These are phyloP conservation scores for Fistulinella prunicolor DNA, from an alignment of 768 basidiomycete species.

Conservation along the genomic window DNA sequence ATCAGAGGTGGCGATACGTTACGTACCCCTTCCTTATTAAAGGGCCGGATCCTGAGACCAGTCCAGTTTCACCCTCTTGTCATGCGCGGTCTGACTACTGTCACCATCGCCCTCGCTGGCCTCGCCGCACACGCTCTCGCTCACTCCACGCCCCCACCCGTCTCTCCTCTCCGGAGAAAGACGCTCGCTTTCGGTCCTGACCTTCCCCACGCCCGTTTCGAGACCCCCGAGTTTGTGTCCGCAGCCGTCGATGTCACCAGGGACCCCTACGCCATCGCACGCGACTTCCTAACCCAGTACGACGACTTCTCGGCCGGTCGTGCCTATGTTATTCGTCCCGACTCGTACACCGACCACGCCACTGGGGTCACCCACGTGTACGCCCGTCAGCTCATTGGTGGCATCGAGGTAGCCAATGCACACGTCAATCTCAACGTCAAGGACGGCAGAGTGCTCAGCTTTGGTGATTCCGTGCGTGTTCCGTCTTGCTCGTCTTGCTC, in stretches of 20 bases:
- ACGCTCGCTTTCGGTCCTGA: constrained; percentile 85
- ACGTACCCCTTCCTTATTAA: constrained; percentile 19
- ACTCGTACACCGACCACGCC: constrained; percentile 83
- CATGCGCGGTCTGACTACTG: constrained; percentile 67
- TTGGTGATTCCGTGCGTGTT: constrained; percentile 75
- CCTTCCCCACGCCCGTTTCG: constrained; percentile 69
- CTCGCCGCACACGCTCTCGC: constrained; percentile 56
- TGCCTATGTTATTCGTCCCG: constrained; percentile 63
- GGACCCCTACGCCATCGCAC: constrained; percentile 62
- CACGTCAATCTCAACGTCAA: constrained; percentile 93
- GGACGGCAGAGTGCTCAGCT: constrained; percentile 78
- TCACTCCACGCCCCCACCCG: constrained; percentile 30
- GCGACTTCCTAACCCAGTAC: constrained; percentile 49
- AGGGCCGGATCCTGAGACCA: constrained; percentile 1
- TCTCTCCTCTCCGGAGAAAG: constrained; percentile 54
- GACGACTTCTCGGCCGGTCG: constrained; percentile 34
- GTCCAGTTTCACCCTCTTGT: not conserved
- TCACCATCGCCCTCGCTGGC: constrained; percentile 57
- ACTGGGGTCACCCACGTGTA: constrained; percentile 91
- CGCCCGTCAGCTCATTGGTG: constrained; percentile 78
- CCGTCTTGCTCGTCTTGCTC: constrained; percentile 1
- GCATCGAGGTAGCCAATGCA: constrained; percentile 85
- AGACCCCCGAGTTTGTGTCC: constrained; percentile 41
- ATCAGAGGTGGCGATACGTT: constrained; percentile 14
- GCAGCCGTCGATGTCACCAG: constrained; percentile 38